These are phyloP conservation scores for Asterophora lycoperdoides DNA, from an alignment of 768 basidiomycete species.

Conservation along the genomic window DNA sequence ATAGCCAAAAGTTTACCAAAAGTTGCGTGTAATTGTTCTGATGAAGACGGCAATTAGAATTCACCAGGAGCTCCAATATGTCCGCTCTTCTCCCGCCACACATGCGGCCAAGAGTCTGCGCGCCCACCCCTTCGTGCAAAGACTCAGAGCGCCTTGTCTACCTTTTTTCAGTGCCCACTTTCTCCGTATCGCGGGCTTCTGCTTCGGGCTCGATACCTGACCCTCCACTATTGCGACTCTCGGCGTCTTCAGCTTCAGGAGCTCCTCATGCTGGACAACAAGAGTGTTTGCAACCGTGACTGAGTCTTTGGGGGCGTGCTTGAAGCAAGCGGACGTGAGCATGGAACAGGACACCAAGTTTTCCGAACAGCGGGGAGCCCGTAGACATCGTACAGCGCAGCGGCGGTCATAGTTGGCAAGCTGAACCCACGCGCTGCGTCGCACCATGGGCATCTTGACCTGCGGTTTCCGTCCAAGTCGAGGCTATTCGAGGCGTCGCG, in stretches of 20 bases:
- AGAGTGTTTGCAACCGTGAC: conserved; percentile 37
- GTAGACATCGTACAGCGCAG: conserved; percentile 53
- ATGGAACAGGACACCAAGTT: conserved; percentile 57
- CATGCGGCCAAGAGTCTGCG: conserved; percentile 31
- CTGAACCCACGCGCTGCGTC: conserved; percentile 45
- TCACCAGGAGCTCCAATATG: conserved; percentile 1
- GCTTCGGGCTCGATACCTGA: conserved; percentile 6
- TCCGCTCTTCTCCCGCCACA: conserved; percentile 19
- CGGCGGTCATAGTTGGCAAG: conserved; percentile 45
- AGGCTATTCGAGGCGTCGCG: conserved; percentile 1
- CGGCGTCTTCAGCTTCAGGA: conserved; percentile 18
- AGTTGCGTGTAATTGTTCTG: no score
- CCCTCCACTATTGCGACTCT: conserved; percentile 1
- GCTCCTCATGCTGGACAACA: conserved; percentile 35
- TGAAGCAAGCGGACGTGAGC: conserved; percentile 52
- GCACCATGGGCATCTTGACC: conserved; percentile 31
- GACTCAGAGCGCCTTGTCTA: conserved; percentile 25
- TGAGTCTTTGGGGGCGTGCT: conserved; percentile 37
- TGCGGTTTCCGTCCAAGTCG: conserved; percentile 36
- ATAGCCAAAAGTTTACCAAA: no score
- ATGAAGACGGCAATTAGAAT: not conserved
- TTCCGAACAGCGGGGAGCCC: conserved; percentile 47
- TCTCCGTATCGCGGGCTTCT: conserved; percentile 23
- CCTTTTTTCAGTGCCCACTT: conserved; percentile 27
- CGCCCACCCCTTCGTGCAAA: conserved; percentile 17